Evolutionary conservation across 352 stramenopile species (phyloP), one percentile per base, ranked within the genome.

Genomic region (Pythium periplocum): DNA sequence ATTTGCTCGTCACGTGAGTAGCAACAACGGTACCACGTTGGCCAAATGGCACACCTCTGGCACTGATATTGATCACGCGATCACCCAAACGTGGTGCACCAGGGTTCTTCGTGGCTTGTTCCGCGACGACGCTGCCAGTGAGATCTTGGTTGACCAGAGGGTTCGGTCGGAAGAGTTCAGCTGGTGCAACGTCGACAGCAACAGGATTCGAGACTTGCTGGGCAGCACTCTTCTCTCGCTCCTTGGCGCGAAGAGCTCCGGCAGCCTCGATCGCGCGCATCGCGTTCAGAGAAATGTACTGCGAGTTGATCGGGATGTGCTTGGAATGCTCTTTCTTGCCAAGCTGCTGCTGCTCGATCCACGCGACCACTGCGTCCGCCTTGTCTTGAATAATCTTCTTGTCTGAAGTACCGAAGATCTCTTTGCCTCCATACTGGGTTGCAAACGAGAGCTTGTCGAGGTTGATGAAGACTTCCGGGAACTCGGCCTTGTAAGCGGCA

Each of bases 21-120:
- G 91, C 93, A 54, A 99, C 91, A 48, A 99, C 95, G 17, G 96
- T 99, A n/a, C 97, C 97, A 56, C 94, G 85, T 30, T 96, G 82
- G 17, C 97, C 97, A 66, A 99, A 98, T 4, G 97, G 97, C 31
- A 99, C 93, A 41, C 90, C 94, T 52, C 84, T 89, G 3, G 87
- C 93, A 45, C 79, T 96, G 32, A 99, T 86, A 69, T 99, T 99
- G 37, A 98, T 96, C 51, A 99, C 85, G n/a, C 97, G 88, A 62
- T 99, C 95, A 39, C 97, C 97, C 6, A 99, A 72, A 37, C 86
- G 75, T 32, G 95, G 96, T 31, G 93, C 67, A n/a, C 78, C 79
- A 33, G 53, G 64, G 45, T 90, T 89, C 38, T 69, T 66, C 1
- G 77, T 84, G 12, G 74, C 69, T n/a, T 68, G 69, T 51, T 71